These are phyloP conservation scores for Boletus pseudopeckii DNA, from an alignment of 768 basidiomycete species.

Conservation along the genomic window DNA sequence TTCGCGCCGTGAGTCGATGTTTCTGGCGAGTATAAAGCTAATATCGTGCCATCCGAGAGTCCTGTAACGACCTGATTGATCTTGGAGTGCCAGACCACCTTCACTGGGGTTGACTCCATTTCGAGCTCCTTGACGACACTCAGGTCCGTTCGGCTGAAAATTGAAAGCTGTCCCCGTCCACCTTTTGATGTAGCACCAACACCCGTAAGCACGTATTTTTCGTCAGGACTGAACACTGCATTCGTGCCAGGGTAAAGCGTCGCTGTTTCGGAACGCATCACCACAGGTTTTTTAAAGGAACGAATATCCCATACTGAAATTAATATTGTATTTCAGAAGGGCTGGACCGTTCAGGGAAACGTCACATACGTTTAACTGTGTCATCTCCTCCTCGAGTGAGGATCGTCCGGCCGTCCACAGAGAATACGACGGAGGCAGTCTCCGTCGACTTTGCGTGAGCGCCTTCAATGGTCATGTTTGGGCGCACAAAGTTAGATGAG, in stretches of 20 bases:
- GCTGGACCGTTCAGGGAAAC: background rate
- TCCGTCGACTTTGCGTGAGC: conserved; percentile 87
- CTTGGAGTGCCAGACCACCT: conserved; percentile 91
- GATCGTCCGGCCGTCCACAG: conserved; percentile 81
- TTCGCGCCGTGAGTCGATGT: conserved; percentile 92
- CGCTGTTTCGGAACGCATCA: conserved; percentile 55
- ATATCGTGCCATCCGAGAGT: conserved; percentile 82
- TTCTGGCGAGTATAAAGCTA: conserved; percentile 88
- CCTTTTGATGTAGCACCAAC: conserved; percentile 65
- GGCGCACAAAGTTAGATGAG: conserved; percentile 88
- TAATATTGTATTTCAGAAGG: background rate
- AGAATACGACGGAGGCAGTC: conserved; percentile 84
- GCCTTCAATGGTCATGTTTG: conserved; percentile 79
- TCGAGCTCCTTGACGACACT: conserved; percentile 64
- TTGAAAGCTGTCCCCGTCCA: conserved; percentile 65
- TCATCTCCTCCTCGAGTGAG: conserved; percentile 92
- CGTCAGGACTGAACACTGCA: conserved; percentile 93
- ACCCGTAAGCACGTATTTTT: conserved; percentile 85
- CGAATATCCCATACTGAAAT: conserved; percentile 89
- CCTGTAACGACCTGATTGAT: conserved; percentile 96
- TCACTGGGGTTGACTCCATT: conserved; percentile 79
- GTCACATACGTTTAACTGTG: conserved; percentile 84
- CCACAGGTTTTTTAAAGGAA: conserved; percentile 85
- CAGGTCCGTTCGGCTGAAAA: conserved; percentile 68
- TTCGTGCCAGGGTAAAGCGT: conserved; percentile 92